A percentile compares a stretch with the other conserved stretches of the same genome.
Conservation (phyloP, 176 grass and related monocot genomes). For the Oryza meridionalis region DNA sequence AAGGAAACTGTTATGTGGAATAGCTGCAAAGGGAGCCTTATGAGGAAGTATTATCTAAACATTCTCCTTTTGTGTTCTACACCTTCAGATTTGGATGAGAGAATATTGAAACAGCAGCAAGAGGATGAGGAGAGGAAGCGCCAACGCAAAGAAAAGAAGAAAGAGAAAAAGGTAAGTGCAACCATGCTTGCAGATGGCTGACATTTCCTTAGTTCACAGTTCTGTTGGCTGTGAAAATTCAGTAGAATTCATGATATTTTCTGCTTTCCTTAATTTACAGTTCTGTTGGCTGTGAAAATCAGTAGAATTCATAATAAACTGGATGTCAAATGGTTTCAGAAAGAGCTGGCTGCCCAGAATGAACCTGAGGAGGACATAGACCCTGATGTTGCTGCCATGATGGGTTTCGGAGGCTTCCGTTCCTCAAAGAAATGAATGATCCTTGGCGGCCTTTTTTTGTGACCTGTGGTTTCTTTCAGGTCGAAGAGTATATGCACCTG, state of each 20-base stretch:
- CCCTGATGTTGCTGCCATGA: conserved; percentile 78
- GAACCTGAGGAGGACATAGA: conserved; percentile 76
- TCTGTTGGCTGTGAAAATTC: not conserved
- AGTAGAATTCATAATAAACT: conserved; percentile 30
- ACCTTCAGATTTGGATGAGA: conserved; percentile 90
- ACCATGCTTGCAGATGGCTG: not conserved
- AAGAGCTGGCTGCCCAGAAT: conserved; percentile 64
- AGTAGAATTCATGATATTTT: not conserved
- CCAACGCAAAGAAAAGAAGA: conserved; percentile 80
- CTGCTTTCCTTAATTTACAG: not conserved
- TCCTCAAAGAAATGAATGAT: conserved; percentile 65
- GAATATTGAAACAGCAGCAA: conserved; percentile 94
- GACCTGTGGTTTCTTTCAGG: not conserved
- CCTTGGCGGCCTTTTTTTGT: not conserved
- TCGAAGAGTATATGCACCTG: not conserved
- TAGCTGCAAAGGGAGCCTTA: not conserved
- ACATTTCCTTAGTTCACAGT: conserved; percentile 1
- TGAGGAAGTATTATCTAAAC: not conserved
- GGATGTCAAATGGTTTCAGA: conserved; percentile 42
- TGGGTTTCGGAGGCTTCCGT: conserved; percentile 78
- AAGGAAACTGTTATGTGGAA: not conserved
- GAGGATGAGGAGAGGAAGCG: conserved; percentile 90
- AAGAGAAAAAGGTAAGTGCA: conserved; percentile 81
- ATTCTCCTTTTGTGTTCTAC: not conserved
- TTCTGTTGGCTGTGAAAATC: not conserved